Percentiles rank a stretch among this genome's conserved stretches.
Evolutionary conservation across 257 asterid genomes (phyloP).

Genomic region (Linderniella brevidens): DNA sequence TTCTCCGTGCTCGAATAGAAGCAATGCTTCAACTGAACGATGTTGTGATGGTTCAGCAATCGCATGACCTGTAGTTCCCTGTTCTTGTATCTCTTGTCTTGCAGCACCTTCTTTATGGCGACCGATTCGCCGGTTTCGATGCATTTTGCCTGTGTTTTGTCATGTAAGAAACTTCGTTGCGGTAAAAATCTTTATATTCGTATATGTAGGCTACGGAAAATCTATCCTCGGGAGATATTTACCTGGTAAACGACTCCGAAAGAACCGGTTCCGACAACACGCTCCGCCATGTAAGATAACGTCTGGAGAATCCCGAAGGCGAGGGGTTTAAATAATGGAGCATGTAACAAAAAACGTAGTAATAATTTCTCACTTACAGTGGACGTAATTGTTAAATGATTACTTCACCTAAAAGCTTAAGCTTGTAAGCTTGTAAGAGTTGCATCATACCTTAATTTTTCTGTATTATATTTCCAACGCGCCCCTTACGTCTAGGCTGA

Average conservation of each 20-base stretch:
- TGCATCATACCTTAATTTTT: too few species aligned
- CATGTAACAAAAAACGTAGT: not conserved
- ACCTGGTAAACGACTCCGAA: slow-evolving; percentile 87
- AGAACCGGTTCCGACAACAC: slow-evolving; percentile 51
- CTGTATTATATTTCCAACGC: too few species aligned
- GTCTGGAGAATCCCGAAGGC: slow-evolving; percentile 27
- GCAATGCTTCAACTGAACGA: slow-evolving; percentile 60
- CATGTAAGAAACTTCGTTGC: not conserved
- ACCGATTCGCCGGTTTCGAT: slow-evolving; percentile 64
- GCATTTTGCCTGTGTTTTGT: slow-evolving; percentile 54
- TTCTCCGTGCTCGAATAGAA: slow-evolving; percentile 73
- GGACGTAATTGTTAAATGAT: too few species aligned
- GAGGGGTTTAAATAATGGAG: not conserved
- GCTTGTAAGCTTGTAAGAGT: too few species aligned
- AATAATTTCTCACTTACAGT: not conserved
- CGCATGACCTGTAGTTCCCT: slow-evolving; percentile 74
- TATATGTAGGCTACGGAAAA: not conserved
- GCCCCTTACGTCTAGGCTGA: too few species aligned
- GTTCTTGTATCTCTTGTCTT: slow-evolving; percentile 88
- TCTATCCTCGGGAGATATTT: slow-evolving; percentile 1
- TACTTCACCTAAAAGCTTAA: too few species aligned
- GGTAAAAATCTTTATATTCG: not conserved
- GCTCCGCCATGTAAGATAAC: slow-evolving; percentile 57
- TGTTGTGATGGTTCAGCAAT: slow-evolving; percentile 58
- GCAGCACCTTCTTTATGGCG: slow-evolving; percentile 87